phyloP scores from a whole-genome alignment of 2,329 filamentous ascomycete species.

The Paraphaeosphaeria sporulosa region DNA sequence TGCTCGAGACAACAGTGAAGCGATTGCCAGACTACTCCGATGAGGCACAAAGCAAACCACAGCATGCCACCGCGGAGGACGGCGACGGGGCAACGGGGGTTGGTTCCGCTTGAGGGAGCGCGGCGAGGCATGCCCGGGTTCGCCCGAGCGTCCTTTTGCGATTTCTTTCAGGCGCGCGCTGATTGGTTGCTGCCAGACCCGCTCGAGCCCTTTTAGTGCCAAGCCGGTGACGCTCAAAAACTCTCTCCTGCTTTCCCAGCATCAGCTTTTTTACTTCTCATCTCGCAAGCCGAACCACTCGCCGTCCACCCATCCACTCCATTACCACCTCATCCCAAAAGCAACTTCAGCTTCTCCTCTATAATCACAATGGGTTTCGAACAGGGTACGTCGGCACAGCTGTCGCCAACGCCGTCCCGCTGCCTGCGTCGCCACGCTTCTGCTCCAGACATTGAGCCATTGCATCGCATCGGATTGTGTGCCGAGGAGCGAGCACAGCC shows the following conservation, averaged over 20 bases:
- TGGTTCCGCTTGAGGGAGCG: too few relatives aligned
- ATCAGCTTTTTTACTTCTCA: slow-evolving; percentile 33
- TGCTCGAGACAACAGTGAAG: too few relatives aligned
- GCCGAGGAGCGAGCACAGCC: slow-evolving; percentile 13
- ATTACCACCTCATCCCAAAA: slow-evolving; percentile 24
- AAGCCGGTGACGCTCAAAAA: slow-evolving; percentile 16
- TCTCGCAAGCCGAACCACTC: slow-evolving; percentile 25
- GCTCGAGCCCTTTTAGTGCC: slow-evolving; percentile 7
- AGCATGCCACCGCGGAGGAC: too few relatives aligned
- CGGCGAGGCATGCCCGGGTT: slow-evolving; percentile 4
- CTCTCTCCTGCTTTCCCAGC: slow-evolving; percentile 32
- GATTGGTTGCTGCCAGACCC: slow-evolving; percentile 15
- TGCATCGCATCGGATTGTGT: slow-evolving; percentile 22
- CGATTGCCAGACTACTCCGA: too few relatives aligned
- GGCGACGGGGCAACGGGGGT: too few relatives aligned
- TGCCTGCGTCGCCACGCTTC: slow-evolving; percentile 28
- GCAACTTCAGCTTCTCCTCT: slow-evolving; percentile 25
- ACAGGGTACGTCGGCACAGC: slow-evolving; percentile 43
- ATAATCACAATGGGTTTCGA: slow-evolving; percentile 51
- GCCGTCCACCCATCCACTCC: slow-evolving; percentile 21
- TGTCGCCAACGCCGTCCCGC: slow-evolving; percentile 41
- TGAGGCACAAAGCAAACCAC: too few relatives aligned
- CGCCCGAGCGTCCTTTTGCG: slow-evolving; percentile 11
- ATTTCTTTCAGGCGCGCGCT: slow-evolving; percentile 8
- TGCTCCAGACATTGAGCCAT: slow-evolving; percentile 35